Evolutionary conservation across 805 yeast species (phyloP), one percentile per base, ranked within the genome.

Genomic region (Phaffomyces thermotolerans): DNA sequence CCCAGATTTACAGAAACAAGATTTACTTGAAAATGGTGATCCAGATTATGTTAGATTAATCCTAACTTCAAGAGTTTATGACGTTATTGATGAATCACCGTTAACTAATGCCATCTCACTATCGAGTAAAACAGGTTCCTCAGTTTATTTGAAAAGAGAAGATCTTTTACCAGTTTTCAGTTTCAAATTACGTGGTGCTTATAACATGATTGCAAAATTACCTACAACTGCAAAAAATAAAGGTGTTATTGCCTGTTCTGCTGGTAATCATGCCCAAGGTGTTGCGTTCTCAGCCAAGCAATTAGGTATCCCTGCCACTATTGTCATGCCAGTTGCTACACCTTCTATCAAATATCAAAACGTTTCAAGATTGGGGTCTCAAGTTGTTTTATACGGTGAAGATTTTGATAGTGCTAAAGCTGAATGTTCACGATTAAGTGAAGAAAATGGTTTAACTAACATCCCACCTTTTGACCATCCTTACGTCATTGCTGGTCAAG

Each of bases 381-480:
- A 88, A 58, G 98, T 95, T 35, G 96, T 93, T 0, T 72, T 93
- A 9, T 81, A 76, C 57, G 99, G 99, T 44, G 91, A 88, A 39
- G 97, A 88, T 58, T 93, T 93, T 54, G 99, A 93, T 61, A 73
- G 84, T n/a, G 96, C 99, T 18, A 95, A 93, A 62, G 78, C 73
- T 13, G 98, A 93, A 63, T 93, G 99, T 66, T 72, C 73, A 2
- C 69, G 95, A 45, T 67, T 93, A 42, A 67, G 84, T 24, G 66
- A 67, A 27, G 79, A 81, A 57, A 75, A 87, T 46, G 89, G 87
- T 13, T 70, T 87, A 56, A 84, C 93, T 6, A 84, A 88, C 55
- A 85, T 93, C 37, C 99, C 99, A n/a, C 99, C 99, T 1, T 93
- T 93, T 61, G 95, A 93, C 59, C 97, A 93, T 59, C 99, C 99